Evolutionary conservation across 192 early-diverging fungal species (phyloP).

Genomic region (Coemansia sp.): DNA sequence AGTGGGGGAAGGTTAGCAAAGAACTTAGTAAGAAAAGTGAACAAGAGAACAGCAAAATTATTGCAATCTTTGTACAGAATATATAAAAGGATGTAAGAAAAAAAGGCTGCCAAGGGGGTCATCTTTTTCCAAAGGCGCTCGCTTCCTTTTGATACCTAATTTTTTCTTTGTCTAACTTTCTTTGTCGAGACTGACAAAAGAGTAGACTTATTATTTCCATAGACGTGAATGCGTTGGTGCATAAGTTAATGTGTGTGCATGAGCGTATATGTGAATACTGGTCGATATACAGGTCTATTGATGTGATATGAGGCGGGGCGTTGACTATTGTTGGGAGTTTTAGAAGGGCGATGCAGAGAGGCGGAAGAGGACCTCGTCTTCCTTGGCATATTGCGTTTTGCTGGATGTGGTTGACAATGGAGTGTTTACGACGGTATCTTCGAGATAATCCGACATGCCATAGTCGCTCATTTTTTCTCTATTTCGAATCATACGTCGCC

Average conservation of each 20-base stretch:
- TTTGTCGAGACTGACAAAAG: background rate
- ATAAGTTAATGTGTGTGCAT: background rate
- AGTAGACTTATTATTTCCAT: background rate
- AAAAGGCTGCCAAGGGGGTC: background rate
- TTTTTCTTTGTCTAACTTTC: background rate
- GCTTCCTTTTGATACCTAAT: background rate
- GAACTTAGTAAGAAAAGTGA: background rate
- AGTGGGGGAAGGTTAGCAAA: background rate
- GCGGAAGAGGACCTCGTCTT: conserved; percentile 11
- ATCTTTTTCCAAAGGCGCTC: background rate
- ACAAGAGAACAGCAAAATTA: conserved; percentile 11
- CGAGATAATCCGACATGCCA: conserved; percentile 3
- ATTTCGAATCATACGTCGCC: background rate
- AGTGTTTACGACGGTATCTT: conserved; percentile 10
- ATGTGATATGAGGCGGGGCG: background rate
- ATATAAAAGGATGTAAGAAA: background rate
- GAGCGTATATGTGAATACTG: background rate
- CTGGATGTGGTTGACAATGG: conserved; percentile 4
- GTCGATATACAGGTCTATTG: background rate
- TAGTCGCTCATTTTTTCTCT: background rate
- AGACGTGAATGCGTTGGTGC: background rate
- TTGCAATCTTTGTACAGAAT: conserved; percentile 5
- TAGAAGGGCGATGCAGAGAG: conserved; percentile 5
- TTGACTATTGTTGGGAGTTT: background rate
- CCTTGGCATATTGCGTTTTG: conserved; percentile 9